These are phyloP conservation scores for Didymella glomerata DNA, from an alignment of 2,329 filamentous ascomycete species.

Conservation along the genomic window DNA sequence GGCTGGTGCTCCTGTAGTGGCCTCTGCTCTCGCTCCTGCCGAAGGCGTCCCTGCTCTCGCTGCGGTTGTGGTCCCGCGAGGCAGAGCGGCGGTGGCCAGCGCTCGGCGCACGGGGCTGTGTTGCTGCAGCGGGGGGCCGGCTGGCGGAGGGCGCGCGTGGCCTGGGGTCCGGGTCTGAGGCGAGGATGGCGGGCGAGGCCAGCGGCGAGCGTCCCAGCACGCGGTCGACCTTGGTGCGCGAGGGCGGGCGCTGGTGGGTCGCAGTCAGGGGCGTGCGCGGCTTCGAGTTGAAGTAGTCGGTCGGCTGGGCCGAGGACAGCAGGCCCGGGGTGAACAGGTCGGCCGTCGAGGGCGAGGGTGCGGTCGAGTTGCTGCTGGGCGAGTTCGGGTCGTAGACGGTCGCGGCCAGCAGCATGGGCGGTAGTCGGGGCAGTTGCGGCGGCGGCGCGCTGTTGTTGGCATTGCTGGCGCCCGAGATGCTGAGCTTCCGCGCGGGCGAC, in stretches of 20 bases:
- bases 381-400: slow-evolving; percentile 51
- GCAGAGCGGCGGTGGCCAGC: slow-evolving; percentile 30
- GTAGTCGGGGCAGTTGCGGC: slow-evolving; percentile 42
- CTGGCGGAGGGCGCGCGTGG: slow-evolving; percentile 34
- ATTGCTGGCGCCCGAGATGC: slow-evolving; percentile 48
- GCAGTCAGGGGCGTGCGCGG: slow-evolving; percentile 27
- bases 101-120: slow-evolving; percentile 35
- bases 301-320: slow-evolving; percentile 32
- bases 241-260: slow-evolving; percentile 38
- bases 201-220: slow-evolving; percentile 46
- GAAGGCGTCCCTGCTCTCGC: slow-evolving; percentile 41
- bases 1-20: slow-evolving; percentile 25
- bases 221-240: slow-evolving; percentile 40
- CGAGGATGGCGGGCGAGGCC: slow-evolving; percentile 47
- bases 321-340: slow-evolving; percentile 46
- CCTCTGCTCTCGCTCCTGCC: slow-evolving; percentile 37
- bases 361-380: slow-evolving; percentile 41
- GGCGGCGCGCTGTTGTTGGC: slow-evolving; percentile 35
- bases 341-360: slow-evolving; percentile 46
- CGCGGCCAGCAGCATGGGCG: slow-evolving; percentile 43
- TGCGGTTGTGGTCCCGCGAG: slow-evolving; percentile 34
- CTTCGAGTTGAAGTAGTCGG: slow-evolving; percentile 53
- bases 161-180: slow-evolving; percentile 44
- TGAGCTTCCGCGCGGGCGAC: slow-evolving; percentile 53
- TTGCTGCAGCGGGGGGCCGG: slow-evolving; percentile 31